phyloP scores from a whole-genome alignment of 148 eudicot genomes.

The Arctostaphylos glauca region DNA sequence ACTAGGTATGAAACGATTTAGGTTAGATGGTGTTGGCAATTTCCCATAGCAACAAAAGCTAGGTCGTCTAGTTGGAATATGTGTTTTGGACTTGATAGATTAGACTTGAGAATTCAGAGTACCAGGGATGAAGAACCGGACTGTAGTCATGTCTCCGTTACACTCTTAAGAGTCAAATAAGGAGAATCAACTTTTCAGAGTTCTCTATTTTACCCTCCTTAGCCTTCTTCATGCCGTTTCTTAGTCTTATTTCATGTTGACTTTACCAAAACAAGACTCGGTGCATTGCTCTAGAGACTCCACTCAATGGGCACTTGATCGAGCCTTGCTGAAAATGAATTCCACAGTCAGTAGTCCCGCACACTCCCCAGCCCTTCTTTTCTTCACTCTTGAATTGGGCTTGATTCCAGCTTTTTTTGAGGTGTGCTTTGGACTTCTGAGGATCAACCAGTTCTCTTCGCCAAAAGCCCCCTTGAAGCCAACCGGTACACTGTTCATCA shows the following conservation, averaged over 20 bases:
- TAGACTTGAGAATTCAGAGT: not conserved
- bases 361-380: not conserved
- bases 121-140: not conserved
- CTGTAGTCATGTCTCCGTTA: not conserved
- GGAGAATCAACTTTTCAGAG: not conserved
- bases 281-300: not conserved
- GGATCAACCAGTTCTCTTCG: not conserved
- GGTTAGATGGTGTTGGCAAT: not conserved
- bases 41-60: not conserved
- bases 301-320: not conserved
- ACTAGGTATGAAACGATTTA: not conserved
- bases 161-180: not conserved
- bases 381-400: not conserved
- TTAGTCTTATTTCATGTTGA: not conserved
- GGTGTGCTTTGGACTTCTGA: not conserved
- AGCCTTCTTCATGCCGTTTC: not conserved
- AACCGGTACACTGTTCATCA: not conserved
- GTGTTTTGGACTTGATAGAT: not conserved
- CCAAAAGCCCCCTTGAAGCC: not conserved
- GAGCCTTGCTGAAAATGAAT: not conserved
- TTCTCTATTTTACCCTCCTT: not conserved
- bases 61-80: not conserved
- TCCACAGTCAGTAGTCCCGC: not conserved
- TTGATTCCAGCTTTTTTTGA: not conserved
- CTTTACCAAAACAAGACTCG: not conserved